Evolutionary conservation across 1,139 yeast species (phyloP), one percentile per base, ranked within the genome.

Genomic region (Zygosaccharomyces sapae): DNA sequence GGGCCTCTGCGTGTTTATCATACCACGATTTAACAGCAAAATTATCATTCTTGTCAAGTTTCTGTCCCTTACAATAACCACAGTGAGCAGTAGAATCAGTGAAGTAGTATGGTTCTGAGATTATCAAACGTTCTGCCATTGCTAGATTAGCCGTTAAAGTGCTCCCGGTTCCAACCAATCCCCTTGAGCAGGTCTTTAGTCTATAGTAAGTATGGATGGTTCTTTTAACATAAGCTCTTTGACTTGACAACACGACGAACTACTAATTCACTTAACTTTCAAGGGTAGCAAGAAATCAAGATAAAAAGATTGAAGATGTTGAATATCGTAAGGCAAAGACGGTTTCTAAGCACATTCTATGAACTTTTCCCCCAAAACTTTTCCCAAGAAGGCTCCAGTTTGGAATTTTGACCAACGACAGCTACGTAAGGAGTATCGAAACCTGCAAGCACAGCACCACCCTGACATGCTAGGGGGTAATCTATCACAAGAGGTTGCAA

Each of bases 371-470:
- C 97, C 0, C 70, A 22, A 75, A 57, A 79, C 86, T 0, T 83
- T 87, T 54, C 86, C 89, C 0, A 49, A 72, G 1, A 84, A 85
- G 0, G 80, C 83, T 1, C 92, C 94, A 0, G 66, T 77, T 22
- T 90, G 89, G 68, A 59, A 66, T 5, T 67, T 88, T 10, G 80
- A 86, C 55, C 61, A 71, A 8, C 70, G 73, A 46, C 61, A 68
- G 9, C 72, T 92, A 45, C 76, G 95, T 45, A 75, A 80, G 49
- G 98, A 92, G 62, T 90, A 81, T 62, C 71, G 95, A 41, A 59
- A 62, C 7, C 70, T 89, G 33, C 97, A 92, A 63, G 77, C 86
- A 34, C 71, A 75, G 51, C 75, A 79, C 44, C 98, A 90, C 61
- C 98, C 98, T 0, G 98, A 90, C 63, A 71, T 76, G 33, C 62